phyloP scores from a whole-genome alignment of 345 rosid species.

The Brassica napus region Da-Ae NC_063449.1:17077501-17078000 shows the following conservation, averaged over 20 bases:
- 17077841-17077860: conserved; percentile 69
- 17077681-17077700: conserved; percentile 38
- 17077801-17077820: conserved; percentile 74
- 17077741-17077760: conserved; percentile 38
- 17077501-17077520: conserved; percentile 83
- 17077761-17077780: conserved; percentile 16
- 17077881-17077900: conserved; percentile 44
- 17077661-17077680: conserved; percentile 50
- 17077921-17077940: conserved; percentile 87
- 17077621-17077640: conserved; percentile 47
- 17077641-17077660: conserved; percentile 42
- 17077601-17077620: conserved; percentile 32
- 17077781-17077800: conserved; percentile 59
- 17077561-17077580: conserved; percentile 83
- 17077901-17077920: conserved; percentile 50
- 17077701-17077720: conserved; percentile 61
- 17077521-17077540: conserved; percentile 77
- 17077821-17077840: conserved; percentile 62
- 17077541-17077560: conserved; percentile 57
- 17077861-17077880: conserved; percentile 48
- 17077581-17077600: conserved; percentile 46
- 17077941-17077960: conserved; percentile 59
- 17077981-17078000: conserved; percentile 52
- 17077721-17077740: conserved; percentile 49
- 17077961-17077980: conserved; percentile 65